Base-by-base conservation (phyloP, 345 rosid species). In the Erysimum cheiranthoides region DNA sequence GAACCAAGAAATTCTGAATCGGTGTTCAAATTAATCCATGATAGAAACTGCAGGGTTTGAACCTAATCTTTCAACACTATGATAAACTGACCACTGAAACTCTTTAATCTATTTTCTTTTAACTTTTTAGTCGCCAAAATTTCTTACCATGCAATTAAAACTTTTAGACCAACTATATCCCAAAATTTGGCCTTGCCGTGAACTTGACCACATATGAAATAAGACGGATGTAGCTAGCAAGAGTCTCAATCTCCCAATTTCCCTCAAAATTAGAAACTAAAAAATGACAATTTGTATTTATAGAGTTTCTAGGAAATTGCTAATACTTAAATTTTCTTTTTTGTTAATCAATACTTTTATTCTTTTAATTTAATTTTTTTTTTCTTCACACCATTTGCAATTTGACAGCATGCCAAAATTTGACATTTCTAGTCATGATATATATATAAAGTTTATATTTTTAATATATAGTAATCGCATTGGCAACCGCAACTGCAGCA, bases 401-500 rank as follows among this genome's bases (percentile, higher is more conserved):
- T 39, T 14, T 71, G 47, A 32, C 36, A 40, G 40, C 42, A 16
- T 40, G 32, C 49, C 10, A 59, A 46, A 71, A 12, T 8, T 46
- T 60, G 17, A 34, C 38, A 71, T 70, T 56, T 42, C 13, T 68
- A 40, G 42, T 53, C 42, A n/a, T n/a, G n/a, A n/a, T 21, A 21
- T 21, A 43, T 45, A 6, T n/a, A 43, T 43, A 28, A 1, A 18
- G 7, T 39, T 4, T 13, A 14, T 16, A 2, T 9, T 34, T 58
- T 17, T 0, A 3, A 1, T 21, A 18, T 13, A 46, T 34, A 14
- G 31, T 13, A 28, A 51, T 13, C n/a, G 18, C 45, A 62, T 51
- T 50, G 61, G 61, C 36, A 73, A 28, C 53, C 4, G 66, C 58
- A 73, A 68, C 30, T 25, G 38, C 61, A 63, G 66, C 59, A 53